Evolutionary conservation across 2,329 filamentous ascomycete species (phyloP).

Genomic region (Pseudocercospora fijiensis): DNA sequence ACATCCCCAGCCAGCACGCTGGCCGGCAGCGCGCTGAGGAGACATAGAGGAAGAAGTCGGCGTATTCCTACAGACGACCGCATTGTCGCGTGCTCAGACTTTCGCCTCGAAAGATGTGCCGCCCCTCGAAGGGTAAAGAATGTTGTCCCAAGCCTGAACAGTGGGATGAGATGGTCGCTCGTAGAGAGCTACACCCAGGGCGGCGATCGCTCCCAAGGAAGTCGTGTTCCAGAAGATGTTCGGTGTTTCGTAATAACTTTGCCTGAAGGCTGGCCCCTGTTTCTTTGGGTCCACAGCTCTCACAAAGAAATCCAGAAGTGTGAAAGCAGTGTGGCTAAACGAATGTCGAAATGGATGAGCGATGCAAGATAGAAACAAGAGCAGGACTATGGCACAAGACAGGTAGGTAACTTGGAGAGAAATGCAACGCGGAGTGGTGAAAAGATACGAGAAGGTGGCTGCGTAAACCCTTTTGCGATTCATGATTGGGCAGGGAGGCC

Average conservation of each 20-base stretch:
- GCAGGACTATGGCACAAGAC: conserved; percentile 6
- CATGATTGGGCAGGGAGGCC: conserved; percentile 21
- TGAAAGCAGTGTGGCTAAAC: neutral
- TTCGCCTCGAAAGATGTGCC: conserved; percentile 9
- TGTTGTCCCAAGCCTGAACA: too few species aligned
- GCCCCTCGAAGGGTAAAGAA: neutral
- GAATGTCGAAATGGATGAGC: neutral
- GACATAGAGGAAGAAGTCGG: conserved; percentile 30
- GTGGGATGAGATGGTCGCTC: neutral
- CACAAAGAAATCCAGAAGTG: neutral
- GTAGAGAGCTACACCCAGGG: neutral
- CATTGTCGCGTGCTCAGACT: conserved; percentile 32
- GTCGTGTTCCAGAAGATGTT: conserved; percentile 18
- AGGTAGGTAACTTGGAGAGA: neutral
- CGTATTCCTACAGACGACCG: conserved; percentile 26
- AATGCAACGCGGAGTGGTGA: conserved; percentile 4
- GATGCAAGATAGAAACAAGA: conserved; percentile 4
- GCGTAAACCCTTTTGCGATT: conserved; percentile 8
- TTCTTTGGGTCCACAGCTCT: conserved; percentile 4
- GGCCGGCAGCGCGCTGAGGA: conserved; percentile 41
- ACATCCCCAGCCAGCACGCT: conserved; percentile 66
- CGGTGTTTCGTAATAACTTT: conserved; percentile 16
- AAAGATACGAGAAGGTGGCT: conserved; percentile 17
- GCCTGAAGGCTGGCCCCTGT: conserved; percentile 14
- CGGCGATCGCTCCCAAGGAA: neutral